Percentiles rank a stretch among this genome's conserved stretches.
These are phyloP conservation scores for Hymenoscyphus fructigenus DNA, from an alignment of 2,329 filamentous ascomycete species.

Conservation along the genomic window DNA sequence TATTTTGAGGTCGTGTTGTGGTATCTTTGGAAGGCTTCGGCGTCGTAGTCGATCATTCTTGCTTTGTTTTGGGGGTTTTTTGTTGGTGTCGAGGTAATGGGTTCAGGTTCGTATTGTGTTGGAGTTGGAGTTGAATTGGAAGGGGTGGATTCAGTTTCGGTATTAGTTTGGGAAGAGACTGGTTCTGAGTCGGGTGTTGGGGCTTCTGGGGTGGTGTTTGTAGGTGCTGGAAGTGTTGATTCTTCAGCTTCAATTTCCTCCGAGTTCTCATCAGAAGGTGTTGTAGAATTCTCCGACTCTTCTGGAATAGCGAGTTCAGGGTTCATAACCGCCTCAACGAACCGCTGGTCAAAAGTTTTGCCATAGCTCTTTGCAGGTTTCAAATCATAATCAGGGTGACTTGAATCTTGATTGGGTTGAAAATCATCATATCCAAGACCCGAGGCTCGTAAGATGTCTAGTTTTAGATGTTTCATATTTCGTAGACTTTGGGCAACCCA, in stretches of 20 bases:
- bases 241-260: background rate
- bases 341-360: slow-evolving; percentile 35
- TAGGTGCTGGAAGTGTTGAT: background rate
- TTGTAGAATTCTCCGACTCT: background rate
- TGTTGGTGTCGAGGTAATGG: background rate
- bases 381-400: slow-evolving; percentile 32
- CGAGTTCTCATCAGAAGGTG: background rate
- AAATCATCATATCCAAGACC: slow-evolving; percentile 38
- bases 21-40: slow-evolving; percentile 31
- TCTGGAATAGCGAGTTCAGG: slow-evolving; percentile 5
- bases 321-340: slow-evolving; percentile 34
- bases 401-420: slow-evolving; percentile 18
- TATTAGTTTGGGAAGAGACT: background rate
- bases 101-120: background rate
- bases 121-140: background rate
- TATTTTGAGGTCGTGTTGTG: slow-evolving; percentile 35
- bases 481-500: slow-evolving; percentile 35
- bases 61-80: background rate
- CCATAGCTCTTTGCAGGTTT: slow-evolving; percentile 26
- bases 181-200: background rate
- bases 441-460: slow-evolving; percentile 34
- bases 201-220: background rate
- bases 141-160: no score
- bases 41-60: slow-evolving; percentile 27
- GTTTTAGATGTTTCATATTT: slow-evolving; percentile 27